A percentile compares a stretch with the other conserved stretches of the same genome.
Conservation (phyloP, 2,329 filamentous ascomycete genomes). For the Myrmaecium sp. region DNA sequence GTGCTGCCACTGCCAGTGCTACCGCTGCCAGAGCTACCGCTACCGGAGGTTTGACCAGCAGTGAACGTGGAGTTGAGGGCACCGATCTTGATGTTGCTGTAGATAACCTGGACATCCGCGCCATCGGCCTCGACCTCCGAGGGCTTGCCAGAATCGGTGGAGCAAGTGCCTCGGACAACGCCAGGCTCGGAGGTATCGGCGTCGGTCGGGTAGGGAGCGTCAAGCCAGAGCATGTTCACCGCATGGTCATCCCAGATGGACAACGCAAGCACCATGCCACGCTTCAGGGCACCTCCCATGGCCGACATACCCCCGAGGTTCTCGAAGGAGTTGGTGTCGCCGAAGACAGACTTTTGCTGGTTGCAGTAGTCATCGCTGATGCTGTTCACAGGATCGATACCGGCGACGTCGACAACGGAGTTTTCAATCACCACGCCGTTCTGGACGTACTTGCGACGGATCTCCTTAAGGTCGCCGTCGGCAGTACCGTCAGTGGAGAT, state of each 20-base stretch:
- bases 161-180: slow-evolving; percentile 20
- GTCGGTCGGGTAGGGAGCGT: slow-evolving; percentile 43
- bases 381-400: slow-evolving; percentile 30
- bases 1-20: slow-evolving; percentile 6
- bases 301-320: slow-evolving; percentile 37
- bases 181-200: slow-evolving; percentile 15
- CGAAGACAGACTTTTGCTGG: slow-evolving; percentile 38
- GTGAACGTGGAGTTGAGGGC: slow-evolving; percentile 22
- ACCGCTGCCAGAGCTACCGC: too few relatives aligned
- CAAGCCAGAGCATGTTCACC: slow-evolving; percentile 59
- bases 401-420: slow-evolving; percentile 24
- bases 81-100: slow-evolving; percentile 24
- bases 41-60: too few relatives aligned
- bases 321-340: slow-evolving; percentile 36
- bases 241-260: slow-evolving; percentile 48
- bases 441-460: slow-evolving; percentile 34
- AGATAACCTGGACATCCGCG: slow-evolving; percentile 18
- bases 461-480: slow-evolving; percentile 24
- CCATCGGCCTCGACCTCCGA: slow-evolving; percentile 19
- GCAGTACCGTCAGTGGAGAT: slow-evolving; percentile 9
- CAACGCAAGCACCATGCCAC: slow-evolving; percentile 50
- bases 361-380: slow-evolving; percentile 43
- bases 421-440: slow-evolving; percentile 32
- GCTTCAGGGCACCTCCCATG: slow-evolving; percentile 37
- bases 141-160: slow-evolving; percentile 18